A percentile compares a stretch with the other conserved stretches of the same genome.
Conservation (phyloP, 176 grass and related monocot species). For the Aegilops speltoides region DNA sequence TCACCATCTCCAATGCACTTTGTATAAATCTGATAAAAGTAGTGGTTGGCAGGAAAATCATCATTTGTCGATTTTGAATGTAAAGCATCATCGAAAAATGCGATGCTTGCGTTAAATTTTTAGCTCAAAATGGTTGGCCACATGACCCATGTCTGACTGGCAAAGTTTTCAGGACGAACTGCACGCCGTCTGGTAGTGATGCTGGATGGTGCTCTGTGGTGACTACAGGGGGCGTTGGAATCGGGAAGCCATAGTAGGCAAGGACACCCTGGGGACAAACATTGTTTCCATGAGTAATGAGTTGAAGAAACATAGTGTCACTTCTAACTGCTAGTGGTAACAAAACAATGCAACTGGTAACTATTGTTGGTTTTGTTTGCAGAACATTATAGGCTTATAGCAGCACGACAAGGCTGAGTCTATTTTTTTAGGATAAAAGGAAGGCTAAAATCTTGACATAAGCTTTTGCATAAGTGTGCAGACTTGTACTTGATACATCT, state of each 20-base stretch:
- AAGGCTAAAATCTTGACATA: background rate
- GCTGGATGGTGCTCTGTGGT: background rate
- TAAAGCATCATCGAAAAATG: background rate
- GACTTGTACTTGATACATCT: background rate
- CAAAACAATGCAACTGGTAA: background rate
- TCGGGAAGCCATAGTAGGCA: slow-evolving; percentile 24
- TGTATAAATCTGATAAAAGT: slow-evolving; percentile 15
- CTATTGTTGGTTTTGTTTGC: background rate
- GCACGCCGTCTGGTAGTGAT: background rate
- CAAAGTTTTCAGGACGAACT: slow-evolving; percentile 25
- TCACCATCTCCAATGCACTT: slow-evolving; percentile 41
- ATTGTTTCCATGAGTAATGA: background rate
- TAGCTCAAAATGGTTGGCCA: background rate
- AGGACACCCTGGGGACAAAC: slow-evolving; percentile 32
- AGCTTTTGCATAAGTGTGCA: background rate
- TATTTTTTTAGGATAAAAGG: background rate
- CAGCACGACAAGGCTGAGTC: background rate
- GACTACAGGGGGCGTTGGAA: background rate
- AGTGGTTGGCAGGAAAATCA: background rate
- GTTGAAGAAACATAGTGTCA: background rate
- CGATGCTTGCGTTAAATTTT: background rate
- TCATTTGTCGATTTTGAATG: background rate
- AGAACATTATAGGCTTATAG: background rate
- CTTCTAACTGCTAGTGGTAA: background rate
- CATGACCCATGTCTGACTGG: slow-evolving; percentile 21